phyloP scores from a whole-genome alignment of 192 early-diverging fungal species.

The Gonapodya prolifera region DNA sequence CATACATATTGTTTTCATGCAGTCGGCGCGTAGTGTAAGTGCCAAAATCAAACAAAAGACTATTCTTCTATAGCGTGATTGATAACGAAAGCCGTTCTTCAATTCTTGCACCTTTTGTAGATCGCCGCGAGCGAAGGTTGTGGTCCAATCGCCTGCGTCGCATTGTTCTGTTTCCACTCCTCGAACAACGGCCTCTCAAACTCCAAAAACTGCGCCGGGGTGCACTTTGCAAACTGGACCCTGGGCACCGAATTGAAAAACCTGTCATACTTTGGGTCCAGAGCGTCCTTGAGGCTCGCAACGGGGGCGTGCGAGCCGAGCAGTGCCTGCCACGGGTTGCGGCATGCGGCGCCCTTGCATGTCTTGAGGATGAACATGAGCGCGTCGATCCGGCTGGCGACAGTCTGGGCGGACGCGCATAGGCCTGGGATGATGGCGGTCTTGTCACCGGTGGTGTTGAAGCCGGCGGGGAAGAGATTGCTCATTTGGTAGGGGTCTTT shows the following conservation, averaged over 20 bases:
- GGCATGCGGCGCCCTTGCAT: constrained; percentile 38
- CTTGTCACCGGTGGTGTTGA: too few relatives aligned
- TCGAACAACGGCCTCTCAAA: too few relatives aligned
- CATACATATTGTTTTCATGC: too few relatives aligned
- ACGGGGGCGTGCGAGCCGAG: constrained; percentile 25
- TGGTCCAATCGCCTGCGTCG: too few relatives aligned
- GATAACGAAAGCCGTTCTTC: too few relatives aligned
- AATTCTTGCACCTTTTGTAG: too few relatives aligned
- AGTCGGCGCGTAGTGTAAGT: too few relatives aligned
- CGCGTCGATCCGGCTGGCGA: constrained; percentile 45
- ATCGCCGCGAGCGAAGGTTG: too few relatives aligned
- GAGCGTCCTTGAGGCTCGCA: constrained; percentile 24
- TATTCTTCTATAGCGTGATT: too few relatives aligned
- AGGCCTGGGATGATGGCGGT: too few relatives aligned
- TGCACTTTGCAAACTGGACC: constrained; percentile 22
- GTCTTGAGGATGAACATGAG: constrained; percentile 30
- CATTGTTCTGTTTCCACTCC: too few relatives aligned
- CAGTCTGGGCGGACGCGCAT: constrained; percentile 6
- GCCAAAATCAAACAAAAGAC: too few relatives aligned
- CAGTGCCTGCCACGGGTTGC: constrained; percentile 39
- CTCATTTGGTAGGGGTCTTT: constrained; percentile 42
- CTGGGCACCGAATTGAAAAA: constrained; percentile 31
- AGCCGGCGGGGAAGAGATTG: constrained; percentile 41
- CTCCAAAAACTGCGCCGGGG: background rate
- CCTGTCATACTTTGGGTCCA: constrained; percentile 29